A percentile compares a stretch with the other conserved stretches of the same genome.
These are phyloP conservation scores for Suillus bovinus DNA, from an alignment of 768 basidiomycete genomes.

Conservation along the genomic window DNA sequence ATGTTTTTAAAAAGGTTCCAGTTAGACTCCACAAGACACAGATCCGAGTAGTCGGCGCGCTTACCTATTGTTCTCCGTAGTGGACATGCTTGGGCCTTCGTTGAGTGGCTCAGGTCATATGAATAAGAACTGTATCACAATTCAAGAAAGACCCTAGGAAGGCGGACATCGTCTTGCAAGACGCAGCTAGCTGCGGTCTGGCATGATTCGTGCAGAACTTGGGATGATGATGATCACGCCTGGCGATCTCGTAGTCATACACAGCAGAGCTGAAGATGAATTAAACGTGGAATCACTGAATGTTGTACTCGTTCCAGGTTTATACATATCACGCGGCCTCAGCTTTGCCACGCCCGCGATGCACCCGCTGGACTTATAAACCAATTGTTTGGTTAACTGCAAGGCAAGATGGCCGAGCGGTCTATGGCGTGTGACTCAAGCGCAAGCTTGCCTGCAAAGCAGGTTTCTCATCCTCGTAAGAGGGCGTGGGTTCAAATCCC, in stretches of 20 bases:
- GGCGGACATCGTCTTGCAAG: not conserved
- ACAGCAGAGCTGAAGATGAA: not conserved
- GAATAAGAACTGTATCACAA: not conserved
- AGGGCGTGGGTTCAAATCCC: conserved; percentile 27
- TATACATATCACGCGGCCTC: no score
- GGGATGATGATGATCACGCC: not conserved
- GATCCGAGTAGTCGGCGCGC: not conserved
- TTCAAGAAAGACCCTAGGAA: not conserved
- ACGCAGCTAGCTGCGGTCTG: not conserved
- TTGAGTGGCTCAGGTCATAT: not conserved
- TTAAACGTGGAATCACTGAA: no score
- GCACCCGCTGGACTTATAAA: not conserved
- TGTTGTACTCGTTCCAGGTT: not conserved
- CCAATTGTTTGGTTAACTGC: rapidly evolving
- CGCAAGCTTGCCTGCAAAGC: conserved; percentile 24
- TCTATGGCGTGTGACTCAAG: conserved; percentile 66
- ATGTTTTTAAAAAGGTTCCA: not conserved
- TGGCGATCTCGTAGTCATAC: not conserved
- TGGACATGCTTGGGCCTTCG: not conserved
- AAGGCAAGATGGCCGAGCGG: conserved; percentile 62
- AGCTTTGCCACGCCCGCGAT: not conserved
- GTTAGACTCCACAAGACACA: not conserved
- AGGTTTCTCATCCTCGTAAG: conserved; percentile 22
- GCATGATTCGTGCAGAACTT: not conserved
- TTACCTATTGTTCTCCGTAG: not conserved